Evolutionary conservation across 768 basidiomycete genomes (phyloP).

Genomic region (Rhodotorula diobovata): DNA sequence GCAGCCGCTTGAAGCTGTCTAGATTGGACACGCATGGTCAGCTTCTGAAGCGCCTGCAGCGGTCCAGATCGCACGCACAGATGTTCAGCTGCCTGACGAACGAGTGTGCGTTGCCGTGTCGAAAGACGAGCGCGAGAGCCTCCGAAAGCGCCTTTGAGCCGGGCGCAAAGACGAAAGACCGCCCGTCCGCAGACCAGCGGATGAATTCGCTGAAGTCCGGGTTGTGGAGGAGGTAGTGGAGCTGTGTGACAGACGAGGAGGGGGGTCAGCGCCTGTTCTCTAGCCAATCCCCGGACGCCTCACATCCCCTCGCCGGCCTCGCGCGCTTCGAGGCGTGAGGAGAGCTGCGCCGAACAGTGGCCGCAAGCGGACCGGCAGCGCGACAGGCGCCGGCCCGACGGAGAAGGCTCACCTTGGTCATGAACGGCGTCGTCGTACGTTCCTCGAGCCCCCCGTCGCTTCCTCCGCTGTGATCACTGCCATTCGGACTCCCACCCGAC

Average conservation of each 20-base stretch:
- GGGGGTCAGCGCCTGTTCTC: no score
- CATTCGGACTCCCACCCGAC: background rate
- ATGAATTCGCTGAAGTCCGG: conserved; percentile 12
- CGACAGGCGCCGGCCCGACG: no score
- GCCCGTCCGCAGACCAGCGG: conserved; percentile 17
- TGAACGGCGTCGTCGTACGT: conserved; percentile 19
- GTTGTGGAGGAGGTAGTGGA: conserved; percentile 12
- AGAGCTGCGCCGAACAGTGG: no score
- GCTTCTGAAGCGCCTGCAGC: background rate
- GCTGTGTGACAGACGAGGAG: background rate
- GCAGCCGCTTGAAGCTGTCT: conserved; percentile 28
- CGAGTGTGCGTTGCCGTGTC: conserved; percentile 23
- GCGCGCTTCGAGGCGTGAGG: no score
- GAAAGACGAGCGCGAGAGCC: conserved; percentile 15
- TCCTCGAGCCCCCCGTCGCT: background rate
- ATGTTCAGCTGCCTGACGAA: conserved; percentile 36
- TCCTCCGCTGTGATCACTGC: background rate
- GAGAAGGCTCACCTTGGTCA: conserved; percentile 9
- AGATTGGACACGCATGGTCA: background rate
- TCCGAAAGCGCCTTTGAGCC: background rate
- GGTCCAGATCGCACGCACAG: conserved; percentile 7
- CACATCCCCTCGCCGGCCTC: no score
- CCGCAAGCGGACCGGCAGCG: no score
- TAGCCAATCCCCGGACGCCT: no score
- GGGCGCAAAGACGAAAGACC: conserved; percentile 26